Base-by-base conservation (phyloP, 2,329 filamentous ascomycete genomes). In the Rosellinia necatrix region DNA sequence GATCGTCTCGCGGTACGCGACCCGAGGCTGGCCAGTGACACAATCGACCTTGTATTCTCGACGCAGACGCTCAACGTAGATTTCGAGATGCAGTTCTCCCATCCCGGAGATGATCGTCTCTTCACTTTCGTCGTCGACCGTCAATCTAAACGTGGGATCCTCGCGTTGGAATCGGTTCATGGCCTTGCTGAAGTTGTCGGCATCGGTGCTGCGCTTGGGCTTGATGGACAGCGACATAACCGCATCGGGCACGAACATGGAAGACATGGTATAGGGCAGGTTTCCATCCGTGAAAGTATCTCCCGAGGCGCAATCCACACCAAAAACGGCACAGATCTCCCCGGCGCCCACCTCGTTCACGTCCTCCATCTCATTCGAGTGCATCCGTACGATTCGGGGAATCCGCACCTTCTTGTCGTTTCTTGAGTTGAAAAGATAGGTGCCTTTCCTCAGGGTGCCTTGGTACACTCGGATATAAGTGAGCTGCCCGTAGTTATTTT, bases 331-430 rank as follows among this genome's bases (percentile, higher is more conserved):
- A 72, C 94, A 99, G 63, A 99, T 99, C 75, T 99, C 94, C 75
- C 94, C 94, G 50, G 94, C 93, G 49, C 92, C 91, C 61, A 99
- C 89, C 74, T 97, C 92, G 53, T 78, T 81, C 25, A 97, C 91
- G 70, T 99, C 94, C 74, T 99, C 94, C 93, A 99, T 96, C 71
- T 99, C 94, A 72, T 97, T 96, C 41, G 92, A 96, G 80, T 99
- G 94, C 94, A 99, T 99, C 61, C 94, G 91, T 60, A 99, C 94
- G 68, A 99, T 97, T 70, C 93, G 90, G 17, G 94, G 94, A 55
- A 99, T 88, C 76, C 96, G 92, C 71, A 99, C 89, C 80, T 93
- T 97, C 82, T 97, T 96, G 74, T 93, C 90, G 62, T 86, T 96
- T 66, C 92, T 87, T 7, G 92, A 92, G 75, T 97, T 99, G 83